phyloP scores from a whole-genome alignment of 108 stramenopile genomes.

The Cylindrotheca closterium region DNA sequence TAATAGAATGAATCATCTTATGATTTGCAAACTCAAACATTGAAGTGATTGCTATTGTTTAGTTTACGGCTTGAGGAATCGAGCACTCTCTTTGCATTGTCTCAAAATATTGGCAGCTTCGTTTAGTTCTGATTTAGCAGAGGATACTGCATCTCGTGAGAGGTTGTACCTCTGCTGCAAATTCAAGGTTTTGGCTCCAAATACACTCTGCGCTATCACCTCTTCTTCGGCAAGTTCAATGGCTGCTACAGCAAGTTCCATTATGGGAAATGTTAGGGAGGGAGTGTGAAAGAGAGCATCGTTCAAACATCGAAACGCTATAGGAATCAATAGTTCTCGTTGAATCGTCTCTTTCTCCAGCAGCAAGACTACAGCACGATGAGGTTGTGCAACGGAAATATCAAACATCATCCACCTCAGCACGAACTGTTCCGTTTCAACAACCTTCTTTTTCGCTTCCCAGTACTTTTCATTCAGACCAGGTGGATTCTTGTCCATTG shows the following conservation, averaged over 20 bases:
- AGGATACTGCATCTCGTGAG: not conserved
- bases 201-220: no score
- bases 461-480: constrained; percentile 68
- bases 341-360: constrained; percentile 6
- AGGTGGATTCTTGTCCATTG: constrained; percentile 18
- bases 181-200: no score
- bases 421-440: constrained; percentile 69
- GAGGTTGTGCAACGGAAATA: constrained; percentile 64
- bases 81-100: not conserved
- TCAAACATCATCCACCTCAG: constrained; percentile 79
- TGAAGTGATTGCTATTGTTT: no score
- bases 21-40: no score
- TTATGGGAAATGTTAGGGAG: constrained; percentile 38
- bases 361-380: constrained; percentile 56
- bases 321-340: constrained; percentile 11
- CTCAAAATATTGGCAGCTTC: constrained; percentile 5
- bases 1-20: no score
- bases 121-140: not conserved
- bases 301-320: constrained; percentile 47
- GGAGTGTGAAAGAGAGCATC: constrained; percentile 49
- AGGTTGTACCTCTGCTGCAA: no score
- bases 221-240: constrained; percentile 49
- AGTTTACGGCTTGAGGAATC: no score
- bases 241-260: constrained; percentile 51
- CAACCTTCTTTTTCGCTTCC: constrained; percentile 61